Evolutionary conservation across 1,139 yeast species (phyloP).

Genomic region (Sugiyamaella paludigena): DNA sequence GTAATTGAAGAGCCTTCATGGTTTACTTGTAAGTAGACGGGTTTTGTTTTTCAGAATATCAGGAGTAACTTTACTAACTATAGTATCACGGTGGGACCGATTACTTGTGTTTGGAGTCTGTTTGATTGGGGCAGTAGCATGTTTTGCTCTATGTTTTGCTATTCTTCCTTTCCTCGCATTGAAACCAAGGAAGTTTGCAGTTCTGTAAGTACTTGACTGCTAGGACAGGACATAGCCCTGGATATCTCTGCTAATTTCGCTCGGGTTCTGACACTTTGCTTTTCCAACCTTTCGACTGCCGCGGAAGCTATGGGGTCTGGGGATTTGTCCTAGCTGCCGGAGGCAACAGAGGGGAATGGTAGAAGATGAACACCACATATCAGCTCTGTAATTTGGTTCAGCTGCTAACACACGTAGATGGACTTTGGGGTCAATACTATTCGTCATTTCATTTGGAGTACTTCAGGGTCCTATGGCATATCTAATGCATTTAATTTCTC

Average conservation of each 20-base stretch:
- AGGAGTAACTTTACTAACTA: neutral
- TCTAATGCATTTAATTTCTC: slow-evolving; percentile 67
- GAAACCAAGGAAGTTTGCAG: slow-evolving; percentile 87
- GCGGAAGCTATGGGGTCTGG: no score
- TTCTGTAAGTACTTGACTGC: slow-evolving; percentile 28
- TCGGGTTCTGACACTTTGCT: no score
- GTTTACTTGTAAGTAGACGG: slow-evolving; percentile 40
- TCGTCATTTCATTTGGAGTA: slow-evolving; percentile 85
- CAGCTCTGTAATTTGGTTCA: neutral
- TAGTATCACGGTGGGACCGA: slow-evolving; percentile 72
- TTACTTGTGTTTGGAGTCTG: slow-evolving; percentile 76
- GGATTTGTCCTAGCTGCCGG: slow-evolving; percentile 1
- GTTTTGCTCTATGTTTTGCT: slow-evolving; percentile 79
- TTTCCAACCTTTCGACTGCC: no score
- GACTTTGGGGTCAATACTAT: slow-evolving; percentile 87
- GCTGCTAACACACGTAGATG: slow-evolving; percentile 41
- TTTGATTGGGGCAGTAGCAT: slow-evolving; percentile 68
- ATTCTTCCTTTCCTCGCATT: slow-evolving; percentile 86
- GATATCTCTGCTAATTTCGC: no score
- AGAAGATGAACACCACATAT: neutral
- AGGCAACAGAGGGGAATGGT: neutral
- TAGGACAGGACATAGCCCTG: no score
- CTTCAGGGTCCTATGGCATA: slow-evolving; percentile 89
- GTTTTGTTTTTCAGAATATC: neutral
- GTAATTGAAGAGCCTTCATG: slow-evolving; percentile 54